These are phyloP conservation scores for Cladosporium sp. DNA, from an alignment of 2,329 filamentous ascomycete genomes.

Conservation along the genomic window DNA sequence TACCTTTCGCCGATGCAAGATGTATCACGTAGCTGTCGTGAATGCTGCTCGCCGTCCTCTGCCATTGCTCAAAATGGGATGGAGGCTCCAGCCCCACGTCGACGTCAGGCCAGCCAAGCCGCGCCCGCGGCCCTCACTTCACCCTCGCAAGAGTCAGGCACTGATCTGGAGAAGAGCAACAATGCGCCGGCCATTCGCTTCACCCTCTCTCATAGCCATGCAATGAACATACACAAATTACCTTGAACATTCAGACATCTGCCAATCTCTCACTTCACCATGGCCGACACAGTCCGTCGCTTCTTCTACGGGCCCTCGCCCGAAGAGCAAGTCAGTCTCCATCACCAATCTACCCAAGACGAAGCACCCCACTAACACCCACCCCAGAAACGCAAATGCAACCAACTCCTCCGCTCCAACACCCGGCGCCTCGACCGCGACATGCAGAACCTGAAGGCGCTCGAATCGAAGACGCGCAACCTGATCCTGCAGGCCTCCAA, in stretches of 20 bases:
- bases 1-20: background rate
- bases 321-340: slow-evolving; percentile 68
- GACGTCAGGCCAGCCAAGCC: slow-evolving; percentile 1
- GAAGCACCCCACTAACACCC: slow-evolving; percentile 5
- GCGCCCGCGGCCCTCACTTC: background rate
- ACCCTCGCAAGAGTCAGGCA: background rate
- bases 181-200: background rate
- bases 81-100: background rate
- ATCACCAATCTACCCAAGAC: background rate
- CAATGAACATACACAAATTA: background rate
- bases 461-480: slow-evolving; percentile 77
- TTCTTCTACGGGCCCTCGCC: slow-evolving; percentile 91
- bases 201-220: background rate
- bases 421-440: slow-evolving; percentile 93
- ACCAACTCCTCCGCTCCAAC: slow-evolving; percentile 80
- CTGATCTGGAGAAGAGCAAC: background rate
- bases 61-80: background rate
- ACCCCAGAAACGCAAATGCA: slow-evolving; percentile 88
- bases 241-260: background rate
- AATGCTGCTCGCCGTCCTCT: background rate
- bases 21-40: background rate
- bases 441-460: slow-evolving; percentile 68
- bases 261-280: slow-evolving; percentile 34
- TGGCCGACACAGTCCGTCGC: slow-evolving; percentile 73
- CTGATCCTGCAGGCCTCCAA: slow-evolving; percentile 77